phyloP scores from a whole-genome alignment of 345 rosid species.

The Ceriops decandra region DNA sequence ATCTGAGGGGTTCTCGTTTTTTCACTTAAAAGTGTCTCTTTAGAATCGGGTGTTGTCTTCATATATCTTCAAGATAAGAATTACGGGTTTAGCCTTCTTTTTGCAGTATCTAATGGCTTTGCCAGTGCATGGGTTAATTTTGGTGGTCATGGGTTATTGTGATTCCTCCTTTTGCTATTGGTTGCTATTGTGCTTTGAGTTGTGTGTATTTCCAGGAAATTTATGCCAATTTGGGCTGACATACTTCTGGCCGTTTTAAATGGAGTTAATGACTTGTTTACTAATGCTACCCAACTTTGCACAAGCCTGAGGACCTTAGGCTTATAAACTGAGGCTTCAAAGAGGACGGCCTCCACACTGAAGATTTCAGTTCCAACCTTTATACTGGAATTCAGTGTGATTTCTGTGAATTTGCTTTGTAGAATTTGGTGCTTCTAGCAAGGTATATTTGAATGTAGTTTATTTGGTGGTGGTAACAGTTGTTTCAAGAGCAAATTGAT shows the following conservation, averaged over 20 bases:
- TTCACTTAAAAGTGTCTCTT: too few relatives aligned
- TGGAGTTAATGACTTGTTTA: conserved; percentile 8
- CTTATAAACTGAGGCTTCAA: conserved; percentile 8
- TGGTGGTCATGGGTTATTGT: too few relatives aligned
- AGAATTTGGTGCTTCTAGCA: not conserved
- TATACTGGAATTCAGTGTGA: conserved; percentile 4
- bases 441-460: not conserved
- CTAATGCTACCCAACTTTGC: conserved; percentile 7
- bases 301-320: conserved; percentile 18
- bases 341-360: not conserved
- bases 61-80: not conserved
- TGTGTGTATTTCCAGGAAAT: conserved; percentile 21
- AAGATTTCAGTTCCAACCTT: conserved; percentile 14
- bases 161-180: too few relatives aligned
- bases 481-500: not conserved
- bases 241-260: conserved; percentile 11
- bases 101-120: conserved; percentile 1
- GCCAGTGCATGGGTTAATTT: not conserved
- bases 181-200: not conserved
- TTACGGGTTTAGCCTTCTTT: too few relatives aligned
- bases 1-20: too few relatives aligned
- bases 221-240: conserved; percentile 15
- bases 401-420: conserved; percentile 8
- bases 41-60: not conserved
- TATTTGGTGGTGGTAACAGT: not conserved